Base-by-base conservation (phyloP, 352 stramenopile genomes). In the Pythium dissotocum region DNA sequence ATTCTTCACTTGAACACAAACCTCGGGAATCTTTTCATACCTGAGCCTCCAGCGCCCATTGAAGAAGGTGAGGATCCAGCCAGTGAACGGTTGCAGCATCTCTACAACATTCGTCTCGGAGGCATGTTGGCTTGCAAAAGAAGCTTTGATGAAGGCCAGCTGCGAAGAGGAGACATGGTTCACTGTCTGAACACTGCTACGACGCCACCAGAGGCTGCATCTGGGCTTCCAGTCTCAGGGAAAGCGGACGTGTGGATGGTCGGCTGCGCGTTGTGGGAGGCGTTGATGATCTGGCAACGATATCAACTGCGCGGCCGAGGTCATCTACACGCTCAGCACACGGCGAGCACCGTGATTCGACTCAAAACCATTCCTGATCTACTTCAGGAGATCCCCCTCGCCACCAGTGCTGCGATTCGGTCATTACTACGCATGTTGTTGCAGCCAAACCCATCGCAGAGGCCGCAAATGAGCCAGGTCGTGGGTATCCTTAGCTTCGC, bases 211-310 rank as follows among this genome's bases (percentile, higher is more conserved):
- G 83, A 90, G 66, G 65, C 64, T 3, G 55, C 69, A 1, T 61
- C 74, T 16, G 36, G 59, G 0, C 42, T 52, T 13, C 65, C 60
- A 0, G 56, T 89, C 18, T 80, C 77, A 1, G 52, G 65, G 1
- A 92, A 92, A 76, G 58, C 72, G 0, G 82, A 92, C 24, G 71
- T 69, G 0, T 92, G 82, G 82, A 90, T 91, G 84, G 62, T 92
- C 2, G 84, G 84, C 0, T 89, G 82, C 52, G 71, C 75, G 2
- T 48, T 92, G 0, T 89, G 72, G 10, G 79, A 89, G 21, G 76
- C 79, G 36, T 63, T 92, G 9, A 70, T 85, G 65, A 70, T 85
- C 24, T 91, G 78, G 78, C 77, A 92, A 35, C 60, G 21, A 0
- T 57, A 72, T 10, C 77, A 90, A 54, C 57, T 90, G 9, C 21